Base-by-base conservation (phyloP, 2,329 filamentous ascomycete species). In the Ceratocystiopsis brevicomis region DNA sequence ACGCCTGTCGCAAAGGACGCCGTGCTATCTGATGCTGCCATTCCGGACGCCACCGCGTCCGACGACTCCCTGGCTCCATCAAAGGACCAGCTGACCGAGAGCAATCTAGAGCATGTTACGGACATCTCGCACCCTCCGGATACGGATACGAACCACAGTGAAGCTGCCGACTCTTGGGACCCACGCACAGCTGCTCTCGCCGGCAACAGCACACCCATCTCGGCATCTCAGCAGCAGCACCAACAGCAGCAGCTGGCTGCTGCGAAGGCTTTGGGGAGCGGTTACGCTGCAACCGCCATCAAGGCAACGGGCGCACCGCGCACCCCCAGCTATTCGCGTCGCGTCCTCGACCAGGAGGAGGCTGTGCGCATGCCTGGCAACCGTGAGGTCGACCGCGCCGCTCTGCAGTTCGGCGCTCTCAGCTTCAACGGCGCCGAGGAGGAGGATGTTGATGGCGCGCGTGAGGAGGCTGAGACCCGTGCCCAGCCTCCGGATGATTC, bases 311-410 rank as follows among this genome's bases (percentile, higher is more conserved):
- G 73, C 19, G 61, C 71, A 45, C 66, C 68, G 47, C 81, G 88
- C 48, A 78, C 76, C 44, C 74, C 84, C 17, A 87, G 79, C 62
- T 85, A 81, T 60, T 81, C 92, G 59, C 78, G 88, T 51, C 81
- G 85, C 54, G 72, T 95, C 43, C 69, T 93, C 55, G 87, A 96
- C 54, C 90, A 98, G 58, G 87, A 94, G 61, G 90, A 98, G 64
- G 85, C 90, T 46, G 90, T 98, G 37, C 86, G 94, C 50, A 95
- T 98, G 88, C 90, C 90, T 39, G 86, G 84, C 47, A 94, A 95
- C 65, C 86, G 90, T 52, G 87, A 90, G 43, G 81, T 98, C 25
- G 88, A 96, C 58, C 79, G 86, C 53, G 76, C 88, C 51, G 82
- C 87, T 41, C 86, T 98, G 40, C 88, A 96, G 58, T 98, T 98